Percentiles rank a stretch among this genome's conserved stretches.
phyloP scores from a whole-genome alignment of 2,329 filamentous ascomycete species.

The Rutstroemia sp. region DNA sequence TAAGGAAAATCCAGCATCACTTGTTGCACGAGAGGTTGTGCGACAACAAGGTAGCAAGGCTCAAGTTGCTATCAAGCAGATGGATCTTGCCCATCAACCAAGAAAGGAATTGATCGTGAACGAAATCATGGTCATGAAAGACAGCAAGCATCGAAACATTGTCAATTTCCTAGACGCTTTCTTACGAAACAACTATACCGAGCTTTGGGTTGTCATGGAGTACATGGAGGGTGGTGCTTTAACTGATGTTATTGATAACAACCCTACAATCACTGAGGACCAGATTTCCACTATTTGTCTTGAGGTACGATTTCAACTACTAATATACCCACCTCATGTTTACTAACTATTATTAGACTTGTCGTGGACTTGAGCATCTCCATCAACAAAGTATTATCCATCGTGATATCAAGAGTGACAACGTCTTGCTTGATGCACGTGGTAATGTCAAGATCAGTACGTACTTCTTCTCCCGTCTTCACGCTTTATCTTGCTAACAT shows the following conservation, averaged over 20 bases:
- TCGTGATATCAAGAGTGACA: slow-evolving; percentile 98
- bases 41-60: slow-evolving; percentile 72
- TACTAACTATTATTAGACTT: slow-evolving; percentile 56
- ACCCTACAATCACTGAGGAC: slow-evolving; percentile 85
- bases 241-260: slow-evolving; percentile 98
- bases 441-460: slow-evolving; percentile 96
- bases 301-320: slow-evolving; percentile 56
- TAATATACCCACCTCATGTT: neutral
- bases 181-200: slow-evolving; percentile 84
- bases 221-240: slow-evolving; percentile 98
- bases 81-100: slow-evolving; percentile 96
- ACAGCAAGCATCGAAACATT: slow-evolving; percentile 96
- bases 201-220: slow-evolving; percentile 99
- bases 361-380: slow-evolving; percentile 87
- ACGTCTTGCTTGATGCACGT: slow-evolving; percentile 86
- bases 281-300: slow-evolving; percentile 96
- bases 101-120: slow-evolving; percentile 98
- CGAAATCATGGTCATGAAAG: slow-evolving; percentile 99
- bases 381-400: slow-evolving; percentile 98
- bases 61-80: slow-evolving; percentile 98
- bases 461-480: slow-evolving; percentile 61
- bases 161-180: slow-evolving; percentile 98
- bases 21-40: slow-evolving; percentile 69
- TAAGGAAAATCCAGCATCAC: slow-evolving; percentile 78
- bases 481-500: slow-evolving; percentile 27